Conservation (phyloP, 768 basidiomycete genomes). For the Rhodosporidiobolus sp. region DNA sequence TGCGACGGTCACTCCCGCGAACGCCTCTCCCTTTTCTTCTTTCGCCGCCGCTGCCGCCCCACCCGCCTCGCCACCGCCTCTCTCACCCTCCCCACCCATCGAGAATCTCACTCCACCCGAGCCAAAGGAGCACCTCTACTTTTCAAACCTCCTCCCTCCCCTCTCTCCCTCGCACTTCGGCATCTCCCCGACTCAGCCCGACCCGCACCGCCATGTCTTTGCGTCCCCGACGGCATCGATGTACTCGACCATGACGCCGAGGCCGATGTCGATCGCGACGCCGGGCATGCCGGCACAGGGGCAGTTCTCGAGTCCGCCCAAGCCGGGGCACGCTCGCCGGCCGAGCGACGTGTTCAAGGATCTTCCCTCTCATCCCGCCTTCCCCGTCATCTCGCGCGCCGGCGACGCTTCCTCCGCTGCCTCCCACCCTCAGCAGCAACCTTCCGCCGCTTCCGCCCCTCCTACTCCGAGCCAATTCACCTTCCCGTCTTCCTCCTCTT, state of each 20-base stretch:
- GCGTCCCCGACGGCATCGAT: not conserved
- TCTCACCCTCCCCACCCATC: too few species aligned
- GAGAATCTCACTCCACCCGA: not conserved
- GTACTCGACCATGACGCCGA: not conserved
- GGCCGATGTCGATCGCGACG: not conserved
- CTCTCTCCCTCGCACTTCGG: slow-evolving; percentile 10
- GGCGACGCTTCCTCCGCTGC: too few species aligned
- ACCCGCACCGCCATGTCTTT: not conserved
- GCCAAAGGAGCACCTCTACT: slow-evolving; percentile 6
- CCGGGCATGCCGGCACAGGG: not conserved
- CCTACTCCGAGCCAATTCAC: not conserved
- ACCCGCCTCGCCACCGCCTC: too few species aligned
- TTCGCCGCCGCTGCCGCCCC: not conserved
- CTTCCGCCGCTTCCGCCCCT: not conserved
- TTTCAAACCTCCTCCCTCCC: not conserved
- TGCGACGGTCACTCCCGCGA: not conserved
- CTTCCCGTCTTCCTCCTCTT: too few species aligned
- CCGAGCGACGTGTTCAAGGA: not conserved
- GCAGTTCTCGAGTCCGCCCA: not conserved
- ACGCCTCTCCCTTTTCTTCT: not conserved
- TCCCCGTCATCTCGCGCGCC: not conserved
- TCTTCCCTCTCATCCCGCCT: not conserved
- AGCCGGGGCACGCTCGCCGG: not conserved
- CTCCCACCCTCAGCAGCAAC: not conserved
- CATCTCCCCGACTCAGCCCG: not conserved